Percentiles rank a stretch among this genome's conserved stretches.
Conservation (phyloP, 352 stramenopile species). For the Pythium sukuiense region DNA sequence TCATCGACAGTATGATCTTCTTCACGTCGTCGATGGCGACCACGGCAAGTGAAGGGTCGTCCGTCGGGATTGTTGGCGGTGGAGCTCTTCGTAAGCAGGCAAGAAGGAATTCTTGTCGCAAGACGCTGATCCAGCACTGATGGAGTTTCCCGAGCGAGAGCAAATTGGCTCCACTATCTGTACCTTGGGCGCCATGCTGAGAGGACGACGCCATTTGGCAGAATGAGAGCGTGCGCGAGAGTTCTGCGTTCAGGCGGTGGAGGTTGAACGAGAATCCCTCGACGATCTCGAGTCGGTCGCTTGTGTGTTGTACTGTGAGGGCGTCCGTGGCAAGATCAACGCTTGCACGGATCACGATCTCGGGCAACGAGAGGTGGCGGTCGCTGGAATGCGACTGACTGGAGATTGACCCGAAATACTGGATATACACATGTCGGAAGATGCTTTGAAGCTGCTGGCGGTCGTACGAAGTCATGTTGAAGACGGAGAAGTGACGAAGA, state of each 20-base stretch:
- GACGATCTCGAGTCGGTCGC: constrained; percentile 5
- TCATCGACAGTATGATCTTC: constrained; percentile 35
- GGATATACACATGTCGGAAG: constrained; percentile 47
- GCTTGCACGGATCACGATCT: constrained; percentile 50
- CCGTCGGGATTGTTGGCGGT: not conserved
- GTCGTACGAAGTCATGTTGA: constrained; percentile 42
- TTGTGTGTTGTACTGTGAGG: constrained; percentile 36
- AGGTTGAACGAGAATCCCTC: constrained; percentile 47
- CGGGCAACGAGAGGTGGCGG: constrained; percentile 35
- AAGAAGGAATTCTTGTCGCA: constrained; percentile 45
- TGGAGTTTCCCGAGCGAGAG: constrained; percentile 58
- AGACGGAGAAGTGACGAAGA: constrained; percentile 50
- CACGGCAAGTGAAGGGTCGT: not conserved
- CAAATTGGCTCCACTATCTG: constrained; percentile 28
- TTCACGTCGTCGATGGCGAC: constrained; percentile 13
- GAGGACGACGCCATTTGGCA: not conserved
- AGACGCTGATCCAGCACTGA: constrained; percentile 59
- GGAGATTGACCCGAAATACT: constrained; percentile 25
- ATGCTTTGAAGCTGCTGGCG: constrained; percentile 48
- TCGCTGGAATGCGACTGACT: constrained; percentile 2
- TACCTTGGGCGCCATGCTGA: not conserved
- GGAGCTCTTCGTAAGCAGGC: constrained; percentile 23
- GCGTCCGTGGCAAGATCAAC: constrained; percentile 53
- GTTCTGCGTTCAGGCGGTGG: constrained; percentile 42
- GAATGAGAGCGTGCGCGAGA: constrained; percentile 45